Base-by-base conservation (phyloP, 2,329 filamentous ascomycete genomes). In the Sarocladium oryzae region DNA sequence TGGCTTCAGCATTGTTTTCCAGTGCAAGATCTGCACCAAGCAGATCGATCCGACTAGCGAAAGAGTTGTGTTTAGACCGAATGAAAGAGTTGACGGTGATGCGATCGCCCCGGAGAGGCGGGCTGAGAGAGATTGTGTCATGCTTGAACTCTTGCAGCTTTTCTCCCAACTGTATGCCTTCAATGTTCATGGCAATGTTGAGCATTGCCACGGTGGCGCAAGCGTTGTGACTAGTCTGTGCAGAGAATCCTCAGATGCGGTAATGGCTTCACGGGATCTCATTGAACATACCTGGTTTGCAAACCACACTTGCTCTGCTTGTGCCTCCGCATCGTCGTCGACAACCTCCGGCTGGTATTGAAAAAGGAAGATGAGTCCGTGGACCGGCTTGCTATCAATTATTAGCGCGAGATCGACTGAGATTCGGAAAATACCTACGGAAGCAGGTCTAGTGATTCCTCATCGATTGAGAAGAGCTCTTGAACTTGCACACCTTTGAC, bases 191-290 rank as follows among this genome's bases (percentile, higher is more conserved):
- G 62, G 96, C 73, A 54, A 96, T 95, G 61, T 97, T 97, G 59
- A 96, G 78, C 57, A 97, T 75, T 3, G 93, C 90, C 41, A 96
- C 82, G n/a, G 89, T 93, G 18, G 89, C 93, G 68, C 93, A 99
- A 23, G 89, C 86, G 66, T 95, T 95, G 51, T 81, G 77, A 0
- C 83, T 85, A 1, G 88, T 89, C 85, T 92, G 10, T 5, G 20
- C 30, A 8, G 24, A 32, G 30, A 8, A 13, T n/a, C 23, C 24
- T 23, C 63, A 35, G 60, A 55, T 32, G 33, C 6, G 43, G 49
- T 20, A n/a, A n/a, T n/a, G n/a, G n/a, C 16, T 2, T 13, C 5
- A 35, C 2, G 21, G 18, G n/a, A 15, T 15, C 24, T 30, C 1
- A 10, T 24, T 11, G 21, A 26, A 60, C 70, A 18, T 63, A 88